Evolutionary conservation across 208 protist genomes (phyloP), one percentile per base, ranked within the genome.

Genomic region (Leishmania tarentolae): DNA sequence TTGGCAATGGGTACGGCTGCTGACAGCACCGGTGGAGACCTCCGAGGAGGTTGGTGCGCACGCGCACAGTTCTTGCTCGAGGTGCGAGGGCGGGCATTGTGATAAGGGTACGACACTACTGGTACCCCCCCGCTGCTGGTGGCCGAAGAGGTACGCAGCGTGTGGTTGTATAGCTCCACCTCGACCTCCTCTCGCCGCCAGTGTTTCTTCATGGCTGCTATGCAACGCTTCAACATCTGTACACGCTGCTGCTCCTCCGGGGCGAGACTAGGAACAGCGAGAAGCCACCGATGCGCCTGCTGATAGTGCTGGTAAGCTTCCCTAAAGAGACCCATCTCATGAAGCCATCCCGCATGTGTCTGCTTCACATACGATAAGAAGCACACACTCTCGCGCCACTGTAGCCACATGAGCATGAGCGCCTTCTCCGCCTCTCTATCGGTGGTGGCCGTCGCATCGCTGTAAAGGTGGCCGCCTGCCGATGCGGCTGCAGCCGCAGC

Each of bases 371-470:
- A 86, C 7, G 91, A 84, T 46, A 96, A 83, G 35, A 96, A 77
- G 79, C 90, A 92, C 50, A 96, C 85, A 5, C 75, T 83, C 52
- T 94, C 90, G 9, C 93, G 91, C 91, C 93, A 94, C 47, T 79
- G 71, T 61, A 94, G 63, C 87, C 90, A 91, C 8, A 78, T 21
- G 69, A 37, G 53, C 75, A 84, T 37, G 81, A 86, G 53, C 46
- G 68, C 72, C 24, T 79, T 50, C 52, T 87, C 79, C 17, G 76
- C 72, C 5, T 44, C 52, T 61, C 46, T n/a, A 17, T 76, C 19
- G 17, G 17, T 17, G 17, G 8, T 44, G 19, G 46, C 72, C 7
- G 31, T 31, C 15, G 13, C 35, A 42, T 44, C 28, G 56, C 74
- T 28, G 57, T 50, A 28, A 52, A 4, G 40, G 52, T 28, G 47